phyloP scores from a whole-genome alignment of 2,329 filamentous ascomycete species.

The Fusarium camptoceras region DNA sequence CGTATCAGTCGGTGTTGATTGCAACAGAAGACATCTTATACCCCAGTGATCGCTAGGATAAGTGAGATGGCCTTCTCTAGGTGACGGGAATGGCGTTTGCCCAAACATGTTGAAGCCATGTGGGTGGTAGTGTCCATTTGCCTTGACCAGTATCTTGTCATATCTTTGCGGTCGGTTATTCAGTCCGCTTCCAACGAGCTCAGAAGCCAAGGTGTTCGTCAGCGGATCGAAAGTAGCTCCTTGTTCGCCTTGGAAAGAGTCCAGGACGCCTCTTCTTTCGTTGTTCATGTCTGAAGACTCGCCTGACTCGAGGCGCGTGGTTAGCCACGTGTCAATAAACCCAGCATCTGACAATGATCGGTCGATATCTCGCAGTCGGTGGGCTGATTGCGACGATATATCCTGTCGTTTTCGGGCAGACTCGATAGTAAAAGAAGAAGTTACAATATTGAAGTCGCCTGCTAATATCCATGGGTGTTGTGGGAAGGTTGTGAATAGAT shows the following conservation, averaged over 20 bases:
- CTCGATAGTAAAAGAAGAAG: constrained; percentile 67
- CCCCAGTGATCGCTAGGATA: constrained; percentile 70
- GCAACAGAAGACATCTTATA: constrained; percentile 58
- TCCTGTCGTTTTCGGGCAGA: constrained; percentile 63
- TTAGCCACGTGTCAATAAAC: constrained; percentile 65
- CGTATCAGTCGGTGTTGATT: constrained; percentile 2
- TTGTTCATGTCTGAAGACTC: constrained; percentile 51
- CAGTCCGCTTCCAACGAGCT: constrained; percentile 58
- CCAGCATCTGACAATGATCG: constrained; percentile 57
- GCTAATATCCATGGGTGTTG: constrained; percentile 66
- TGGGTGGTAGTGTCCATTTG: constrained; percentile 51
- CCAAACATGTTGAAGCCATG: constrained; percentile 70
- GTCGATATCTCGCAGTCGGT: constrained; percentile 60
- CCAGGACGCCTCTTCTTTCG: constrained; percentile 45
- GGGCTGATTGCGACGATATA: constrained; percentile 63
- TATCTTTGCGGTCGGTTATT: constrained; percentile 72
- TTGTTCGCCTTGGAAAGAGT: constrained; percentile 67
- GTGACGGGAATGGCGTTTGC: constrained; percentile 20
- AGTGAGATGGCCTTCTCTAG: background rate
- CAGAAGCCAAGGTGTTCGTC: constrained; percentile 66
- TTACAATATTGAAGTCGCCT: constrained; percentile 74
- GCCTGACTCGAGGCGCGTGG: constrained; percentile 57
- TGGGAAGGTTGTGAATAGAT: constrained; percentile 58
- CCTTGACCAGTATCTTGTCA: constrained; percentile 69
- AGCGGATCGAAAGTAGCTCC: constrained; percentile 74